Conservation (phyloP, 371 early-diverging fungal genomes). For the Apophysomyces sp. region DNA sequence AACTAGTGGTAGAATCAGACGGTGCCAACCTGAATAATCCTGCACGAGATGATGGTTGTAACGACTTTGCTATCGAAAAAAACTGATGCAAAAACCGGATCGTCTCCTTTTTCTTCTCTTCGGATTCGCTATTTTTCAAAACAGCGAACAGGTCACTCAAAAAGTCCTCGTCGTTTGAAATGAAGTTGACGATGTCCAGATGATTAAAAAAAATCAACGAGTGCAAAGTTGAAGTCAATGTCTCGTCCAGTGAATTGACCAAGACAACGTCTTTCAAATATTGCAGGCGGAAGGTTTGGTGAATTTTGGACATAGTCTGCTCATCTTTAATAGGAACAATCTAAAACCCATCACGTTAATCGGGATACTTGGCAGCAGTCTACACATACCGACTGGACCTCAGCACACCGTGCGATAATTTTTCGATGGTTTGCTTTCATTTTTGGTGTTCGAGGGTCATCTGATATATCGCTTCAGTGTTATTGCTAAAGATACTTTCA, state of each 20-base stretch:
- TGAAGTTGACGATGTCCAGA: constrained; percentile 72
- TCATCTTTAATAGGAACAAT: constrained; percentile 75
- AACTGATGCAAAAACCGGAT: constrained; percentile 77
- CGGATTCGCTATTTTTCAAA: constrained; percentile 42
- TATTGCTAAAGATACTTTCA: background rate
- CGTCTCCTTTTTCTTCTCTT: constrained; percentile 61
- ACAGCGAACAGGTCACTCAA: constrained; percentile 68
- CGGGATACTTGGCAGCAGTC: background rate
- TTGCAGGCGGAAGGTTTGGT: constrained; percentile 79
- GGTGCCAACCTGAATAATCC: constrained; percentile 52
- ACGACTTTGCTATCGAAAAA: constrained; percentile 65
- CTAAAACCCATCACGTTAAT: constrained; percentile 12
- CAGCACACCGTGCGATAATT: constrained; percentile 54
- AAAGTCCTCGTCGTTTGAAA: constrained; percentile 67
- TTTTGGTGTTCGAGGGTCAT: constrained; percentile 73
- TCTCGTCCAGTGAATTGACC: constrained; percentile 72
- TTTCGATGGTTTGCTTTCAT: constrained; percentile 71
- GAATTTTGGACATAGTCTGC: constrained; percentile 68
- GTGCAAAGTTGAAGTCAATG: constrained; percentile 62
- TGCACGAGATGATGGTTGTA: constrained; percentile 60
- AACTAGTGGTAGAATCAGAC: background rate
- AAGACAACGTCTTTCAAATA: constrained; percentile 83
- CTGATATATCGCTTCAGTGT: constrained; percentile 18
- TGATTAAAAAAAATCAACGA: constrained; percentile 79
- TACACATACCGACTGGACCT: constrained; percentile 61